Evolutionary conservation across 202 grass and related monocot species (phyloP).

Genomic region (Bolboschoenoplectus hybrid): DNA sequence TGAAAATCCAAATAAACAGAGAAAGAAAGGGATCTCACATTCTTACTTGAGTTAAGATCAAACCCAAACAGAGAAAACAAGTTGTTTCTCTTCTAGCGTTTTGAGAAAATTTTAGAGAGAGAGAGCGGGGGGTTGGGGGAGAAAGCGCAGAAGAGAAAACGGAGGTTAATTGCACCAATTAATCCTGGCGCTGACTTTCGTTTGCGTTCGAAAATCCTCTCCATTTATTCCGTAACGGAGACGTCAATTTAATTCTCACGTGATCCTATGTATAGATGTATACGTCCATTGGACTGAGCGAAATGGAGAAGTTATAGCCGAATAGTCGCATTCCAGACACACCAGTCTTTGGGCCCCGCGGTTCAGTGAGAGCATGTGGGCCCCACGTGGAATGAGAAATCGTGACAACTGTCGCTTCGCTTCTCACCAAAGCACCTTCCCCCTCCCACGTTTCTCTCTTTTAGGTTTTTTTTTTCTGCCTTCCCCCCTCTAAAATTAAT

Average conservation of each 20-base stretch:
- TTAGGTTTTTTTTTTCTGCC: background rate
- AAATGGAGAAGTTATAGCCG: background rate
- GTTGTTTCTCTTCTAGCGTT: background rate
- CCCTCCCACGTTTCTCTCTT: background rate
- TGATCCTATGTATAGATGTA: background rate
- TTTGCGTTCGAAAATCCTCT: background rate
- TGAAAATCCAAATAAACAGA: background rate
- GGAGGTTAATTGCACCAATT: background rate
- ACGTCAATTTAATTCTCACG: background rate
- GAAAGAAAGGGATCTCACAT: slow-evolving; percentile 15
- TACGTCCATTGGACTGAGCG: no score
- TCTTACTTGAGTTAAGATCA: slow-evolving; percentile 33
- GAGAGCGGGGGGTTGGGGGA: background rate
- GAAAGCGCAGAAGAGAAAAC: background rate
- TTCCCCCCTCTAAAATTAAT: background rate
- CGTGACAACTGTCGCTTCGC: background rate
- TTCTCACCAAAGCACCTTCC: slow-evolving; percentile 13
- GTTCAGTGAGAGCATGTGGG: background rate
- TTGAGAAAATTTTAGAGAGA: slow-evolving; percentile 6
- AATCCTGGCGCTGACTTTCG: slow-evolving; percentile 30
- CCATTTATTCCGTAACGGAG: background rate
- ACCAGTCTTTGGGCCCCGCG: background rate
- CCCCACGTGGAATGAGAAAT: background rate
- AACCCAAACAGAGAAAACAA: background rate
- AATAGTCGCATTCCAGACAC: background rate